Evolutionary conservation across 306 rosid species (phyloP), one percentile per base, ranked within the genome.

Genomic region (Castanea crenata): DNA sequence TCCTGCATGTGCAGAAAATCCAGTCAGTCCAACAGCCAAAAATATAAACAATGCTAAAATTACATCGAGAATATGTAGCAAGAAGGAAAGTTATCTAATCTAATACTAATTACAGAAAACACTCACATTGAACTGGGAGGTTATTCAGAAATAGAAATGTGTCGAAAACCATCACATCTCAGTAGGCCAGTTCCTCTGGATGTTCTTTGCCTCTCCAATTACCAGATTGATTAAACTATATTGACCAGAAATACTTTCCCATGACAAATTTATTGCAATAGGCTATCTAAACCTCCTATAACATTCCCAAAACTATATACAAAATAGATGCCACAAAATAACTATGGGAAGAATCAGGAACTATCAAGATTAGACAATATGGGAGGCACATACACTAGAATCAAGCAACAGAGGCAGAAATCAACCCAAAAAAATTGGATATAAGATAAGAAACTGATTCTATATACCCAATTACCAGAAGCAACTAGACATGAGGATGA

Each of bases 1-100:
- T 89, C 98, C 98, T 94, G 90, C 81, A 82, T 34, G 57, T 19
- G 63, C 63, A 31, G 7, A 8, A 21, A 70, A 38, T 31, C 61
- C 75, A 35, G 35, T 41, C 78, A 57, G n/a, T 5, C 46, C 4
- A 68, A 35, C 2, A 3, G 46, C 71, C 72, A 34, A 68, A 34
- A 35, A 34, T 3, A 68, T 34, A 68, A 68, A 1, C 67, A 61
- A 25, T 21, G 34, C 14, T 9, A 31, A 61, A 61, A 21, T 25
- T 23, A 21, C 31, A 59, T 59, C 65, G 10, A 59, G 14, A 59
- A 59, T 23, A 20, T 63, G 20, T 14, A 63, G 71, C 52, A 67
- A 32, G 67, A 61, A 61, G 25, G 71, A 21, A 34, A 34, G 38
- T 18, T 35, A 7, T 19, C 52, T 67, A 13, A 34, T 68, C 5